These are phyloP conservation scores for Botryotinia calthae DNA, from an alignment of 2,329 filamentous ascomycete species.

Conservation along the genomic window DNA sequence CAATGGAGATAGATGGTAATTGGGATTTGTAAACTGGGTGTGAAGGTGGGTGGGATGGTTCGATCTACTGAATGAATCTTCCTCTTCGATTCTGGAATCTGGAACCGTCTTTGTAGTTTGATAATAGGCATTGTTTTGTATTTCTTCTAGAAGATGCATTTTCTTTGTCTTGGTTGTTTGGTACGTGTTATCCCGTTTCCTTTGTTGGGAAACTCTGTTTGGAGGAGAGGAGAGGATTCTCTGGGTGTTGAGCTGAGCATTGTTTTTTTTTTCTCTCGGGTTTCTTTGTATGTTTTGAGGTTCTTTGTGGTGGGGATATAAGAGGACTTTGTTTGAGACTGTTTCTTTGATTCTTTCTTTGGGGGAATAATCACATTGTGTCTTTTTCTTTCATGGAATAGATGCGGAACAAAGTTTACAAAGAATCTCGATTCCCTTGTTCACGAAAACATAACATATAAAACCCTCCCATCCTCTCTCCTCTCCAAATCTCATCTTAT, in stretches of 20 bases:
- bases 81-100: not conserved
- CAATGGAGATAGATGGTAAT: not conserved
- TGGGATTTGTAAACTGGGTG: too few relatives aligned
- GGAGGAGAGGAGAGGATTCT: not conserved
- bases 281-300: not conserved
- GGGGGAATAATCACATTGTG: not conserved
- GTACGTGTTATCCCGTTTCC: not conserved
- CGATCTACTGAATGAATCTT: not conserved
- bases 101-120: not conserved
- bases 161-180: not conserved
- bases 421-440: not conserved
- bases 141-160: not conserved
- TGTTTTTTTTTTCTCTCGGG: not conserved
- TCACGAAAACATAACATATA: not conserved
- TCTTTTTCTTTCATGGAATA: not conserved
- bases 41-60: not conserved
- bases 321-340: not conserved
- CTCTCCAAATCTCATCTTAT: not conserved
- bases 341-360: not conserved
- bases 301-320: not conserved
- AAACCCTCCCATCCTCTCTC: not conserved
- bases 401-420: not conserved
- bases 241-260: too few relatives aligned
- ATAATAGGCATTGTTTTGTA: constrained; percentile 6
- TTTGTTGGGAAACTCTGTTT: not conserved